A percentile compares a stretch with the other conserved stretches of the same genome.
These are phyloP conservation scores for Cercospora beticola DNA, from an alignment of 2,329 filamentous ascomycete species.

Conservation along the genomic window DNA sequence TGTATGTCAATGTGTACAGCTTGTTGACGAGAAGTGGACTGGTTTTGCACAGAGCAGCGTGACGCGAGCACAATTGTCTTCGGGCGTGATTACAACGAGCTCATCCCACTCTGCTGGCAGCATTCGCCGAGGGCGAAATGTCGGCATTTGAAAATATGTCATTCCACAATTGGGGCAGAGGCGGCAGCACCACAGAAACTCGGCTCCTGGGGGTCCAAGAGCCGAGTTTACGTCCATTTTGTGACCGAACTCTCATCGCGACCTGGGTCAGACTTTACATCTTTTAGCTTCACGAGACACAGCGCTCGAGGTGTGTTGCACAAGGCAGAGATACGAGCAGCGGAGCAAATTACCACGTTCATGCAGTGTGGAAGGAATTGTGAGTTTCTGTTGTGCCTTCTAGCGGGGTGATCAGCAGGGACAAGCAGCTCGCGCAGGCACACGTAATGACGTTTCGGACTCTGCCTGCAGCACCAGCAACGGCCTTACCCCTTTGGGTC, in stretches of 20 bases:
- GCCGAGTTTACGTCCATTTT: not conserved
- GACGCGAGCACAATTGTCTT: not conserved
- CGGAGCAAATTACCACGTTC: not conserved
- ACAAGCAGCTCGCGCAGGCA: not conserved
- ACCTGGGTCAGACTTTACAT: not conserved
- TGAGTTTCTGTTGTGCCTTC: conserved; percentile 30
- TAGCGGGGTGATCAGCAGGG: not conserved
- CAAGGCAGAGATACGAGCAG: not conserved
- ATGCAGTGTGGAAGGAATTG: conserved; percentile 26
- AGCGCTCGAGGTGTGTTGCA: not conserved
- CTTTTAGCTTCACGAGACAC: not conserved
- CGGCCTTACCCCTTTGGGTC: not conserved
- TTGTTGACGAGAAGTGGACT: not conserved
- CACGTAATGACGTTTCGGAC: not conserved
- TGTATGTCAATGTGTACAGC: conserved; percentile 28
- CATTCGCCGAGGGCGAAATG: not conserved
- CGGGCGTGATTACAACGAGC: conserved; percentile 1
- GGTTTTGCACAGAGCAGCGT: not conserved
- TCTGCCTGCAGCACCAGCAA: not conserved
- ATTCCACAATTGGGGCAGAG: not conserved
- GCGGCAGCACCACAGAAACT: not conserved
- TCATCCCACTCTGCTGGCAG: not conserved
- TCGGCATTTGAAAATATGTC: conserved; percentile 1
- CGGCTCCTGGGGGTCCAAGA: not conserved
- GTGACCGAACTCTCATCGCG: not conserved